Percentiles rank a stretch among this genome's conserved stretches.
Evolutionary conservation across 169 alveolate species (phyloP).

Genomic region (Cryptosporidium xiaoi): DNA sequence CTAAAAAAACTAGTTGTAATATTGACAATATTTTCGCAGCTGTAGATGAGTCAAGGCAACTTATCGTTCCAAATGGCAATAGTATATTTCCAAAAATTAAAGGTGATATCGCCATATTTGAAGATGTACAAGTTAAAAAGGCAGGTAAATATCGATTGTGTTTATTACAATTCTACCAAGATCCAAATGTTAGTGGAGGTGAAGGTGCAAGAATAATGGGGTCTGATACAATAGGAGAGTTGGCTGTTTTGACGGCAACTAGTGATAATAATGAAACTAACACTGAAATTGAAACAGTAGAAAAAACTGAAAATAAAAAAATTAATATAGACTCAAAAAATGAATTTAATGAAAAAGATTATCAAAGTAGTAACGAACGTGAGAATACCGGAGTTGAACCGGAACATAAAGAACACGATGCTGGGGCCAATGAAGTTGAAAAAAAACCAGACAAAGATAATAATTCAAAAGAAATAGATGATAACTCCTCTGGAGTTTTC

Average conservation of each 20-base stretch:
- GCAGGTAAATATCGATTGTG: conserved; percentile 50
- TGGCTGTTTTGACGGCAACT: conserved; percentile 18
- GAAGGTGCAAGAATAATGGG: conserved; percentile 74
- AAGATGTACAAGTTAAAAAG: conserved; percentile 54
- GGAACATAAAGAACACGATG: not conserved
- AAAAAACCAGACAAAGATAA: not conserved
- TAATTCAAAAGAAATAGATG: not conserved
- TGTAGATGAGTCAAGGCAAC: conserved; percentile 54
- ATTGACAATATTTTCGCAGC: conserved; percentile 70
- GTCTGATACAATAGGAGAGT: conserved; percentile 64
- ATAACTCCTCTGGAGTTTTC: conserved; percentile 33
- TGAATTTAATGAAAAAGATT: not conserved
- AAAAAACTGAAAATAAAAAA: not conserved
- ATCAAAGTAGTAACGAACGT: not conserved
- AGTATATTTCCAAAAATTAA: conserved; percentile 53
- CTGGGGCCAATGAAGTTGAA: not conserved
- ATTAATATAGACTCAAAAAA: not conserved
- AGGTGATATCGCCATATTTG: conserved; percentile 68
- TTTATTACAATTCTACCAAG: conserved; percentile 70
- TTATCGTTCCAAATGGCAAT: conserved; percentile 62
- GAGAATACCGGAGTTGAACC: not conserved
- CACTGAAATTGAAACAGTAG: conserved; percentile 1
- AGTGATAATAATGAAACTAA: conserved; percentile 3
- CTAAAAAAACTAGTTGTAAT: conserved; percentile 43
- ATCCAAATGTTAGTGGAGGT: conserved; percentile 66